phyloP scores from a whole-genome alignment of 2,329 filamentous ascomycete genomes.

The Colletotrichum sp. region DNA sequence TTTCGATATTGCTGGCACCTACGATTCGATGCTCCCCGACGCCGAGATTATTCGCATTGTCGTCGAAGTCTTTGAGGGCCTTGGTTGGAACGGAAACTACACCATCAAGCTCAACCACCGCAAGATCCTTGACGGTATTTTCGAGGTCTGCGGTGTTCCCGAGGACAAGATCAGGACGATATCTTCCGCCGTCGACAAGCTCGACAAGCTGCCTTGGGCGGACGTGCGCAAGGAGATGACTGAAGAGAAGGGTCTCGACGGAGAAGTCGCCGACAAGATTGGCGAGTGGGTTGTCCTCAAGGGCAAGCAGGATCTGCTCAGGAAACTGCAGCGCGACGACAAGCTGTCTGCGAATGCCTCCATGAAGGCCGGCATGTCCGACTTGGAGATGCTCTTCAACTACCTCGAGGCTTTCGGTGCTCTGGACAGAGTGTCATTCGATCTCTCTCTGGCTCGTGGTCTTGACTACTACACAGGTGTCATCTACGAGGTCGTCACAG shows the following conservation, averaged over 20 bases:
- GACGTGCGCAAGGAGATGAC: conserved; percentile 94
- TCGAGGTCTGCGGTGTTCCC: conserved; percentile 89
- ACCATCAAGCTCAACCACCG: conserved; percentile 96
- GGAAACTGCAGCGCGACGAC: conserved; percentile 71
- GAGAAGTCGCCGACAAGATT: conserved; percentile 83
- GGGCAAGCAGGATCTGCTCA: conserved; percentile 76
- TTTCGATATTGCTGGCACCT: conserved; percentile 89
- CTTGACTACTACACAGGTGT: conserved; percentile 85
- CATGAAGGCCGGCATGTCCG: conserved; percentile 79
- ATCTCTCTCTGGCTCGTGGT: conserved; percentile 87
- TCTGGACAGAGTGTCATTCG: conserved; percentile 80
- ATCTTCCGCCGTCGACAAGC: conserved; percentile 92
- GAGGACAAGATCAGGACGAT: conserved; percentile 87
- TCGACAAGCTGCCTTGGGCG: conserved; percentile 90
- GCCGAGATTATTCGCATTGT: conserved; percentile 87
- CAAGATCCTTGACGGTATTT: conserved; percentile 91
- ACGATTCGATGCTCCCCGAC: conserved; percentile 91
- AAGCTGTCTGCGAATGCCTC: conserved; percentile 72
- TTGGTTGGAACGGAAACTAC: conserved; percentile 76
- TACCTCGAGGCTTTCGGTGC: conserved; percentile 83
- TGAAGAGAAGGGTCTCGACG: conserved; percentile 83
- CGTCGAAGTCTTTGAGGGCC: conserved; percentile 81
- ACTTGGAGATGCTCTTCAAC: conserved; percentile 80
- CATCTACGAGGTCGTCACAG: conserved; percentile 89
- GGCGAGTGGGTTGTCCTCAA: conserved; percentile 83